Base-by-base conservation (phyloP, 2,329 filamentous ascomycete species). In the Nemania sp. region DNA sequence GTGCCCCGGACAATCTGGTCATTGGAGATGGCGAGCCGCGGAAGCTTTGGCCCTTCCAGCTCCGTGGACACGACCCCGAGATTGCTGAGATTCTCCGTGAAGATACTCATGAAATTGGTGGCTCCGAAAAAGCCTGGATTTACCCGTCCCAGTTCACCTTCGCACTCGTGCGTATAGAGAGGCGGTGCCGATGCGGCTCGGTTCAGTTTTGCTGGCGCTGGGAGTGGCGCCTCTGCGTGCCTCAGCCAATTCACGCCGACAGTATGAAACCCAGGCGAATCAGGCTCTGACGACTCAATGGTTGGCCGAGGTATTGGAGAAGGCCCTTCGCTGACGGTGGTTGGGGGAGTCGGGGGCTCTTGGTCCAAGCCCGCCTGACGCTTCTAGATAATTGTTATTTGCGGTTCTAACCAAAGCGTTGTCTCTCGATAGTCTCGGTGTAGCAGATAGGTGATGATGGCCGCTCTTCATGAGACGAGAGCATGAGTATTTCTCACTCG, bases 101-200 rank as follows among this genome's bases (percentile, higher is more conserved):
- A 70, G 59, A 74, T 72, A 25, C 67, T 68, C 42, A 72, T 65
- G 51, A 69, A 68, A 13, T 72, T 73, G 0, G 72, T 75, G 17
- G 69, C 65, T 3, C 73, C 73, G 17, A 74, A 60, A 32, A 74
- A 75, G 1, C 71, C 71, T 18, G 68, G 67, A 21, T 70, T 72
- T 37, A 67, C 64, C 37, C 59, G 68, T 29, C 61, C 55, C 6
- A 59, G 65, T 35, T 60, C 59, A 6, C 59, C 43, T 1, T 67
- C 67, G 32, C 65, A 65, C 25, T 60, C 64, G 32, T 67, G 60
- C 9, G 60, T 53, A 32, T 72, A 66, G 35, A 71, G 49, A 5
- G 69, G 69, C 20, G 73, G 74, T 4, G 72, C 72, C 17, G 72
- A 75, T 32, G 73, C 72, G 7, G 71, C 71, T 39, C 70, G 64